phyloP scores from a whole-genome alignment of 23 red algal species.

The Gracilaria domingensis region DNA sequence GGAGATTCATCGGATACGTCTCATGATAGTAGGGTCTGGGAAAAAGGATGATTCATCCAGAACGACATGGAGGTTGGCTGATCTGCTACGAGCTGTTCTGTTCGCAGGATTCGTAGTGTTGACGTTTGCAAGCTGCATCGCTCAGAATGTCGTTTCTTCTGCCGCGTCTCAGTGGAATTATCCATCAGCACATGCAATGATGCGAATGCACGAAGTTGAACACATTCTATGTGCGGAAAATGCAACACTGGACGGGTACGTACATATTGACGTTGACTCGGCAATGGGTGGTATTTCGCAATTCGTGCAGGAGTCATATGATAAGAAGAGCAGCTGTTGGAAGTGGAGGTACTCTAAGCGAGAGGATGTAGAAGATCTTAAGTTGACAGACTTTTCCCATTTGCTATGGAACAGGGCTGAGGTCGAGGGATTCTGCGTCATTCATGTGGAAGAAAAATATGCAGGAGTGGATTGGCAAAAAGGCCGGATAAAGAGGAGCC shows the following conservation, averaged over 20 bases:
- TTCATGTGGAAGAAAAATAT: conserved; percentile 39
- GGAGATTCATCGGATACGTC: background rate
- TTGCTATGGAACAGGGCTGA: conserved; percentile 16
- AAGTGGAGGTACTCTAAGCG: conserved; percentile 66
- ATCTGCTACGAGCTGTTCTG: background rate
- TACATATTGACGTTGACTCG: conserved; percentile 71
- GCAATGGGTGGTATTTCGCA: conserved; percentile 81
- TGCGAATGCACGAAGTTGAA: conserved; percentile 14
- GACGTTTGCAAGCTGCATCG: conserved; percentile 19
- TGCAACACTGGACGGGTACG: background rate
- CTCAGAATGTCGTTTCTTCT: conserved; percentile 10
- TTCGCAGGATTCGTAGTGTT: conserved; percentile 10
- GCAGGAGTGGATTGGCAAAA: conserved; percentile 17
- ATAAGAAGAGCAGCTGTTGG: background rate
- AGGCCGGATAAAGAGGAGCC: background rate
- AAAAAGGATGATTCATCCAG: conserved; percentile 13
- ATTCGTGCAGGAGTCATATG: conserved; percentile 43
- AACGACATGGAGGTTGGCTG: background rate
- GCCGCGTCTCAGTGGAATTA: conserved; percentile 45
- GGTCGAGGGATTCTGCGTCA: conserved; percentile 51
- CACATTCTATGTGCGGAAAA: background rate
- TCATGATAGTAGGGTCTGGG: too few relatives aligned
- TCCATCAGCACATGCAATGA: conserved; percentile 27
- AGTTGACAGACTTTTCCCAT: conserved; percentile 39
- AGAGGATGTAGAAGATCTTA: conserved; percentile 22